Conservation (phyloP, 1,284 basidiomycete genomes). For the Gomphus sp. region DNA sequence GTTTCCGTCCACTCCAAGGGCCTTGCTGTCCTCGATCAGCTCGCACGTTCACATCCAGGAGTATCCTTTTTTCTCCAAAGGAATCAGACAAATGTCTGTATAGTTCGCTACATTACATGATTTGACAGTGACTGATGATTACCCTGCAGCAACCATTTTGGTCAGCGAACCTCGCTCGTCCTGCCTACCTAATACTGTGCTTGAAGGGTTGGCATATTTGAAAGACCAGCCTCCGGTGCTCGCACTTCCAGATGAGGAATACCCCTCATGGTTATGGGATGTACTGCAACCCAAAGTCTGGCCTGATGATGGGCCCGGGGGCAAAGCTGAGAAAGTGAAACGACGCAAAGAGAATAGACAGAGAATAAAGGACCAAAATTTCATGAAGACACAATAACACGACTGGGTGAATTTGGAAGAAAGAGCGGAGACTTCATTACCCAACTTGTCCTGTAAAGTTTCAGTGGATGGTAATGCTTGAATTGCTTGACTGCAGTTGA, state of each 20-base stretch:
- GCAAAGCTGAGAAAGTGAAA: too few relatives aligned
- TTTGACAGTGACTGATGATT: not conserved
- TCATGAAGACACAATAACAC: conserved; percentile 62
- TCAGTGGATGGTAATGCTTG: not conserved
- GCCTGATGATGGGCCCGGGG: conserved; percentile 63
- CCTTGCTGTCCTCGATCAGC: not conserved
- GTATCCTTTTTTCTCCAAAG: not conserved
- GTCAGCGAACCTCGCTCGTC: conserved; percentile 34
- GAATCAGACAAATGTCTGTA: not conserved
- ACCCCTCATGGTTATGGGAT: conserved; percentile 88
- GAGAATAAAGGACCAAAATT: conserved; percentile 62
- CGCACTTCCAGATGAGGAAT: conserved; percentile 75
- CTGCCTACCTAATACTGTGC: conserved; percentile 61
- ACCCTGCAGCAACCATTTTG: not conserved
- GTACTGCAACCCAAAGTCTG: conserved; percentile 50
- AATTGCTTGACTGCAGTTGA: too few relatives aligned
- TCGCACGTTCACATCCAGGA: not conserved
- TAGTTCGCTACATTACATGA: not conserved
- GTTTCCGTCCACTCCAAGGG: not conserved
- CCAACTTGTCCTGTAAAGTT: too few relatives aligned
- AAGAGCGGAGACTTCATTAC: not conserved
- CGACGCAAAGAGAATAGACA: conserved; percentile 54
- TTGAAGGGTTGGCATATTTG: conserved; percentile 72
- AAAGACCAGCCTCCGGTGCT: conserved; percentile 79
- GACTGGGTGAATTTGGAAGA: not conserved